Conservation (phyloP, 306 rosid genomes). For the Vicia faba region DNA sequence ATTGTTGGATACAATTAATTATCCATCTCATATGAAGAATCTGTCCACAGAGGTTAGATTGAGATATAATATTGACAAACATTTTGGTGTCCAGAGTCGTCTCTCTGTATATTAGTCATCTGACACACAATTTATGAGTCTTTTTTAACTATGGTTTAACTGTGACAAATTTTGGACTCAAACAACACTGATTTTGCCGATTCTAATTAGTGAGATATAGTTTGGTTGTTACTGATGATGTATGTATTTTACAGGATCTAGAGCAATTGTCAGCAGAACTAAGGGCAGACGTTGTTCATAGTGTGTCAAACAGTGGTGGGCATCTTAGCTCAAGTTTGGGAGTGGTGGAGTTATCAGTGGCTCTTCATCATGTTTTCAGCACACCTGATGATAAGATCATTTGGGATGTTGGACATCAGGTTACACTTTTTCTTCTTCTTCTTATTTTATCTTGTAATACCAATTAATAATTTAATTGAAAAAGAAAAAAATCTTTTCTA, state of each 20-base stretch:
- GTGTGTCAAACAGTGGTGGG: slow-evolving; percentile 74
- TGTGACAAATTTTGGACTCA: too few relatives aligned
- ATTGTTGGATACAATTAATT: slow-evolving; percentile 77
- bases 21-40: slow-evolving; percentile 85
- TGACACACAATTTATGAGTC: too few relatives aligned
- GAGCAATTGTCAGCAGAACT: slow-evolving; percentile 84
- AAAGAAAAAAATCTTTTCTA: background rate
- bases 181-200: too few relatives aligned
- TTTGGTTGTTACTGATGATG: slow-evolving; percentile 19
- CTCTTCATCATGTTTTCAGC: slow-evolving; percentile 84
- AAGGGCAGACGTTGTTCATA: slow-evolving; percentile 72
- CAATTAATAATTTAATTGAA: background rate
- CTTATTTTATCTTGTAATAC: background rate
- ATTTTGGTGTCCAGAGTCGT: too few relatives aligned
- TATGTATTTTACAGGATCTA: slow-evolving; percentile 59
- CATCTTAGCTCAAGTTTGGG: slow-evolving; percentile 97
- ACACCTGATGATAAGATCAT: slow-evolving; percentile 85
- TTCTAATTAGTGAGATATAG: too few relatives aligned
- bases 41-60: slow-evolving; percentile 55
- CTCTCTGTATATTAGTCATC: too few relatives aligned
- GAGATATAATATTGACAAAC: too few relatives aligned
- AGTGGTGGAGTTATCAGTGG: slow-evolving; percentile 83
- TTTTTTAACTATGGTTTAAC: too few relatives aligned
- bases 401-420: slow-evolving; percentile 99
- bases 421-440: slow-evolving; percentile 12